Evolutionary conservation across 164 flowering plant genomes (phyloP), one percentile per base, ranked within the genome.

Genomic region (Berberis vulgaris): DNA sequence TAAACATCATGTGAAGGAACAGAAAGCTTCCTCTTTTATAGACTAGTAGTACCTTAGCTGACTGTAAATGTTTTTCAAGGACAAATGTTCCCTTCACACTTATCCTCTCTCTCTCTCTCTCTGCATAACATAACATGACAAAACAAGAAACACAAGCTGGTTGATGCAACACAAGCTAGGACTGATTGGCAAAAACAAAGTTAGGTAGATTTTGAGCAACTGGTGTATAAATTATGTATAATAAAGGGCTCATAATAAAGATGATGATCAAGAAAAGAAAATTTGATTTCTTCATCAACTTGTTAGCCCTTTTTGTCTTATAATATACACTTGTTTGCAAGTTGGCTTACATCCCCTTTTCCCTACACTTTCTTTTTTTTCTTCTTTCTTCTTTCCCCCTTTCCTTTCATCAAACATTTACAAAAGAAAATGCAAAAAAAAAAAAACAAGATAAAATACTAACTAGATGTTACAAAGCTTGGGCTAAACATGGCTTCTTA

Each of bases 401-500:
- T 26, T 26, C 26, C 26, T 26, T 26, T 26, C 26, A 26, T 26
- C 26, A 26, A 26, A 26, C 26, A 26, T 26, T 0, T 26, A 26
- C 26, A 26, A 68, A 70, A 73, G 68, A 70, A 69, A 65, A 70
- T 71, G 66, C 69, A 66, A 68, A 4, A 45, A 38, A 41, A 57
- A 39, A 43, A 67, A 61, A 45, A 66, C 73, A 13, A 43, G 42
- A 44, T 2, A 40, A 57, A 9, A 7, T 2, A 41, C 26, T 26
- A 26, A 26, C 26, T 26, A 57, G 46, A 42, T 67, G 64, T 82
- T 77, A 82, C 75, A 74, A 76, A 68, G 81, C 83, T 65, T 79
- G 79, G 6, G 76, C 69, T 7, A 81, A 64, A 67, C 83, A 78
- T 60, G 76, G 87, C 53, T 85, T 85, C 82, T 86, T 86, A 38